These are phyloP conservation scores for Penicillium simplicissimum DNA, from an alignment of 495 filamentous ascomycete genomes.

Conservation along the genomic window DNA sequence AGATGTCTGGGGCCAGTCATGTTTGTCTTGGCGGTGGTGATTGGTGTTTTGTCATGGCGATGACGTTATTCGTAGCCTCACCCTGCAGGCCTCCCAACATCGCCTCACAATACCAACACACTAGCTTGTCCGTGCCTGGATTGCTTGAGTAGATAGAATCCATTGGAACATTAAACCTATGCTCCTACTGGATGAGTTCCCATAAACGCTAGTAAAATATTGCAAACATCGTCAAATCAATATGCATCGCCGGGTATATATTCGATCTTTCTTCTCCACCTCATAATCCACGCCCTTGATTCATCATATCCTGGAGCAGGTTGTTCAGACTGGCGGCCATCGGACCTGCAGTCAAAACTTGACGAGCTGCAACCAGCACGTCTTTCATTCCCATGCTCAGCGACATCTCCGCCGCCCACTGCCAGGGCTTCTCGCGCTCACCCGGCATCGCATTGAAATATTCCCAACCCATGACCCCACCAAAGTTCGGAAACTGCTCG, in stretches of 20 bases:
- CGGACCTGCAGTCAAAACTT: conserved; percentile 30
- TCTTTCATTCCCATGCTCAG: conserved; percentile 51
- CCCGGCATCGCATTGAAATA: conserved; percentile 74
- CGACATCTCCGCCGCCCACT: conserved; percentile 65
- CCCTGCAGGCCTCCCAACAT: neutral
- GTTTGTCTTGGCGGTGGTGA: conserved; percentile 11
- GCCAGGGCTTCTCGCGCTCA: conserved; percentile 60
- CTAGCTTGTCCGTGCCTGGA: too few species aligned
- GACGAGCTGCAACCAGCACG: conserved; percentile 34
- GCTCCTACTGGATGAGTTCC: too few species aligned
- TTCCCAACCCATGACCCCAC: conserved; percentile 86
- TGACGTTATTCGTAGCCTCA: conserved; percentile 16
- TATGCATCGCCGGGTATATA: conserved; percentile 2
- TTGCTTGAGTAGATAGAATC: too few species aligned
- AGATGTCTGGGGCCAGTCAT: conserved; percentile 8
- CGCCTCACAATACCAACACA: neutral
- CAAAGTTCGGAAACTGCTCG: conserved; percentile 62
- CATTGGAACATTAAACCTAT: too few species aligned
- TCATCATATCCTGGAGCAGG: conserved; percentile 37
- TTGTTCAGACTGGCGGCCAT: conserved; percentile 34
- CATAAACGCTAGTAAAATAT: neutral
- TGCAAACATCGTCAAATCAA: neutral
- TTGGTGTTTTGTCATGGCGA: conserved; percentile 7
- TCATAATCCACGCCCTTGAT: conserved; percentile 21
- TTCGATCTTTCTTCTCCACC: neutral